A percentile compares a stretch with the other conserved stretches of the same genome.
Evolutionary conservation across 2,329 filamentous ascomycete genomes (phyloP).

Genomic region (Diaporthe helianthi): DNA sequence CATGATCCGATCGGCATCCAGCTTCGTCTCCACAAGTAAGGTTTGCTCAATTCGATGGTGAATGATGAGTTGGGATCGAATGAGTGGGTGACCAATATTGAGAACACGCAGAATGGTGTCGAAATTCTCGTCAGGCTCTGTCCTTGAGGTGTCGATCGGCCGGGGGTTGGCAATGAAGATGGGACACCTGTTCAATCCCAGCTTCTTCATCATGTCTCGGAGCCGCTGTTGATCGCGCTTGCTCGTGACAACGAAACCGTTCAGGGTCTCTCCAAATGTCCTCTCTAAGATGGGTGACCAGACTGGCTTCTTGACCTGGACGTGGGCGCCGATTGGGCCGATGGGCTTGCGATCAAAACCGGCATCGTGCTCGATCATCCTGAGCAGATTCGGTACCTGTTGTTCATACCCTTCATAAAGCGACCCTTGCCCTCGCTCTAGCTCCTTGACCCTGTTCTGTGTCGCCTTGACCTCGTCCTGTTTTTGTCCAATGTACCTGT

Average conservation of each 20-base stretch:
- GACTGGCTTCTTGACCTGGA: conserved; percentile 77
- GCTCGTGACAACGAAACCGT: conserved; percentile 81
- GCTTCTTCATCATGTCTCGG: conserved; percentile 66
- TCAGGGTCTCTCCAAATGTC: conserved; percentile 72
- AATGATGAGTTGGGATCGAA: conserved; percentile 85
- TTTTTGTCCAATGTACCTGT: conserved; percentile 51
- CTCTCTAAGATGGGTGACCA: conserved; percentile 87
- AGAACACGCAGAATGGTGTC: conserved; percentile 83
- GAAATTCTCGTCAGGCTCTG: conserved; percentile 76
- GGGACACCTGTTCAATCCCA: conserved; percentile 56
- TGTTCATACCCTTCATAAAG: conserved; percentile 69
- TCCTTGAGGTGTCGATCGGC: conserved; percentile 63
- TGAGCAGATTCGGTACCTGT: conserved; percentile 69
- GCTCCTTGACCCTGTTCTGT: conserved; percentile 55
- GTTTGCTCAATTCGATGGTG: conserved; percentile 83
- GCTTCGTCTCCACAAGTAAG: conserved; percentile 74
- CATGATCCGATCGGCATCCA: conserved; percentile 74
- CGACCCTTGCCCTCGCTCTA: conserved; percentile 65
- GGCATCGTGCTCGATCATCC: conserved; percentile 71
- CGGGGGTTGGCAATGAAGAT: conserved; percentile 69
- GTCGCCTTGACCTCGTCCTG: conserved; percentile 60
- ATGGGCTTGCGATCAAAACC: conserved; percentile 77
- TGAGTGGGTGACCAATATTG: conserved; percentile 79
- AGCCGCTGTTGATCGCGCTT: conserved; percentile 78
- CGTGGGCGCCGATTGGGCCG: conserved; percentile 81